phyloP scores from a whole-genome alignment of 2,329 filamentous ascomycete species.

The Podosphaera fusca region DNA sequence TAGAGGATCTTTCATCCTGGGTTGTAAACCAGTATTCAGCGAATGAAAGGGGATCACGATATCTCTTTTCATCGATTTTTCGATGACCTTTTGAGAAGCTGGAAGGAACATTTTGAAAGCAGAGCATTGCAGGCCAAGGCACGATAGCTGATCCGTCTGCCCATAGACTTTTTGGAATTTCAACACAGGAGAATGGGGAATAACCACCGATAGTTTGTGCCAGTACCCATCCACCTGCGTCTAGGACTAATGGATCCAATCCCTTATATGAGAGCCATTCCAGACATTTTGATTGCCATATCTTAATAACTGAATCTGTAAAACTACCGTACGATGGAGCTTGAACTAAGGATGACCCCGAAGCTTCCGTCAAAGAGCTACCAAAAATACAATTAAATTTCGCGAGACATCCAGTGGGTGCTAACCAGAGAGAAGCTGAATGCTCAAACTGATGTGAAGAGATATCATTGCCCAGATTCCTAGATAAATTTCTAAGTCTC shows the following conservation, averaged over 20 bases:
- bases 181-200: slow-evolving; percentile 8
- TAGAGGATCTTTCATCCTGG: slow-evolving; percentile 21
- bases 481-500: slow-evolving; percentile 10
- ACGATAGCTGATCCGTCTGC: slow-evolving; percentile 12
- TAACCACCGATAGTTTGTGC: slow-evolving; percentile 12
- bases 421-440: slow-evolving; percentile 14
- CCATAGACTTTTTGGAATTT: slow-evolving; percentile 8
- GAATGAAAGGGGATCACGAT: slow-evolving; percentile 17
- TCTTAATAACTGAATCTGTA: slow-evolving; percentile 9
- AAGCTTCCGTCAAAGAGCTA: not conserved
- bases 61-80: slow-evolving; percentile 2
- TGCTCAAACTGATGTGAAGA: slow-evolving; percentile 3
- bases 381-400: slow-evolving; percentile 8
- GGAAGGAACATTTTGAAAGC: slow-evolving; percentile 10
- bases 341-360: not conserved
- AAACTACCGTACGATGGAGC: slow-evolving; percentile 6
- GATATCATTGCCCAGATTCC: slow-evolving; percentile 1
- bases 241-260: slow-evolving; percentile 10
- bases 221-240: slow-evolving; percentile 15
- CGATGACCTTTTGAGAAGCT: slow-evolving; percentile 1
- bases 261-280: slow-evolving; percentile 15
- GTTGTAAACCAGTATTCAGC: slow-evolving; percentile 17
- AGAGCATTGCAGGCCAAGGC: slow-evolving; percentile 16
- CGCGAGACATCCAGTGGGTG: slow-evolving; percentile 15
- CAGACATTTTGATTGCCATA: slow-evolving; percentile 15